Evolutionary conservation across 352 stramenopile genomes (phyloP).

Genomic region (Pythium phragmiticola): DNA sequence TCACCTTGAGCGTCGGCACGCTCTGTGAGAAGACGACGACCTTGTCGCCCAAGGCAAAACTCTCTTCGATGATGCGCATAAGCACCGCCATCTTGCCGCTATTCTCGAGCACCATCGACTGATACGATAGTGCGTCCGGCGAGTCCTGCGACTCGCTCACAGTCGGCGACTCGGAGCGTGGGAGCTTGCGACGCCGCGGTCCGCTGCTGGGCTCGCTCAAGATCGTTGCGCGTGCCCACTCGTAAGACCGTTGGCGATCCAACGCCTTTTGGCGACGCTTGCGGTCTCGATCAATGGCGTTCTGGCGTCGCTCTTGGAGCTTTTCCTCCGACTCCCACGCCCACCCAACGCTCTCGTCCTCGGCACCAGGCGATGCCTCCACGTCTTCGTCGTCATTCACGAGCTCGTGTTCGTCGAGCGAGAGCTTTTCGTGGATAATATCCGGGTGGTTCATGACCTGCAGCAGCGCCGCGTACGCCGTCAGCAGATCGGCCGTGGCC

Average conservation of each 20-base stretch:
- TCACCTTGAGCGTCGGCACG: constrained; percentile 80
- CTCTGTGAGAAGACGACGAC: constrained; percentile 89
- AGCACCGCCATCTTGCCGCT: constrained; percentile 83
- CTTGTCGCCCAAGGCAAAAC: constrained; percentile 74
- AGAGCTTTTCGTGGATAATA: constrained; percentile 78
- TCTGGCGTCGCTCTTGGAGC: constrained; percentile 47
- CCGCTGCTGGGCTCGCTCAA: constrained; percentile 27
- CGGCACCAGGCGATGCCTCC: constrained; percentile 23
- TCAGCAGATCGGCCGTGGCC: constrained; percentile 62
- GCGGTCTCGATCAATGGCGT: constrained; percentile 42
- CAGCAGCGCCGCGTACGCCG: constrained; percentile 71
- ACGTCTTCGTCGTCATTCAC: constrained; percentile 31
- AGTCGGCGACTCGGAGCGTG: neutral
- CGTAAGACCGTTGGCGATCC: constrained; percentile 57
- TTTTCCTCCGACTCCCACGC: constrained; percentile 69
- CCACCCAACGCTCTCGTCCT: constrained; percentile 37
- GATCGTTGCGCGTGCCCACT: constrained; percentile 58
- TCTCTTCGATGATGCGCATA: constrained; percentile 71
- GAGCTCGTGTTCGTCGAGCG: constrained; percentile 33
- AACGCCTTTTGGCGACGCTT: constrained; percentile 66
- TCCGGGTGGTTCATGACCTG: constrained; percentile 90
- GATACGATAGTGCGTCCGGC: neutral
- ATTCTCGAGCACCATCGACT: constrained; percentile 50
- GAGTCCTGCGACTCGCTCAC: neutral
- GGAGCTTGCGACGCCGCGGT: constrained; percentile 25